phyloP scores from a whole-genome alignment of 2,329 filamentous ascomycete species.

The Monilinia fructicola region DNA sequence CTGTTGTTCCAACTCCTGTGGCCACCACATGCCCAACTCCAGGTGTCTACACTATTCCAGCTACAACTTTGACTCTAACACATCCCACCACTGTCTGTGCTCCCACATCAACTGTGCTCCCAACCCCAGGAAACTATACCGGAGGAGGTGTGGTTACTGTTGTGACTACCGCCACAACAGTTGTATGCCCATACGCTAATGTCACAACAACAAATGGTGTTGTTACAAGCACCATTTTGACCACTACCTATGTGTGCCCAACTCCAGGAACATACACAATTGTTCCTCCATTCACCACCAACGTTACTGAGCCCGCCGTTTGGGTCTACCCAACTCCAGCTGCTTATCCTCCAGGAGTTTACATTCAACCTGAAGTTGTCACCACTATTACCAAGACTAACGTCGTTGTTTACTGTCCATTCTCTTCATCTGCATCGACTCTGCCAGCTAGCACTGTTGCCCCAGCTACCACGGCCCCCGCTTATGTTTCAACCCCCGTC shows the following conservation, averaged over 20 bases:
- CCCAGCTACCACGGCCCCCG: slow-evolving; percentile 38
- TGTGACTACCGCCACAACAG: slow-evolving; percentile 63
- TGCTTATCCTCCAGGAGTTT: slow-evolving; percentile 67
- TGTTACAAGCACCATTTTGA: slow-evolving; percentile 65
- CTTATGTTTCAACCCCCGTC: slow-evolving; percentile 19
- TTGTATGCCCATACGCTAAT: slow-evolving; percentile 69
- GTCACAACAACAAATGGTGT: slow-evolving; percentile 58
- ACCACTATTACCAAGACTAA: slow-evolving; percentile 69
- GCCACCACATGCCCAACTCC: slow-evolving; percentile 60
- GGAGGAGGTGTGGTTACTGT: slow-evolving; percentile 72
- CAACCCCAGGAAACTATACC: slow-evolving; percentile 64
- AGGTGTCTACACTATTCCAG: slow-evolving; percentile 73
- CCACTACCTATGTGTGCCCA: slow-evolving; percentile 73
- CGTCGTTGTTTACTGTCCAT: slow-evolving; percentile 71
- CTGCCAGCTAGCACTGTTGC: slow-evolving; percentile 3
- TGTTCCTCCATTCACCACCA: slow-evolving; percentile 61
- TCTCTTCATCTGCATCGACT: slow-evolving; percentile 45
- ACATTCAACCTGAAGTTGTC: slow-evolving; percentile 65
- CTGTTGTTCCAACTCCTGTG: slow-evolving; percentile 48
- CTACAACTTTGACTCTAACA: slow-evolving; percentile 67
- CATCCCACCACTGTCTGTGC: slow-evolving; percentile 67
- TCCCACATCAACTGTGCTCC: slow-evolving; percentile 59
- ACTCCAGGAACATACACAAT: slow-evolving; percentile 74
- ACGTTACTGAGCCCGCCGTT: slow-evolving; percentile 53
- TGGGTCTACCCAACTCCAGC: slow-evolving; percentile 66